A percentile compares a stretch with the other conserved stretches of the same genome.
phyloP scores from a whole-genome alignment of 805 yeast genomes.

The Spathaspora sp. region DNA sequence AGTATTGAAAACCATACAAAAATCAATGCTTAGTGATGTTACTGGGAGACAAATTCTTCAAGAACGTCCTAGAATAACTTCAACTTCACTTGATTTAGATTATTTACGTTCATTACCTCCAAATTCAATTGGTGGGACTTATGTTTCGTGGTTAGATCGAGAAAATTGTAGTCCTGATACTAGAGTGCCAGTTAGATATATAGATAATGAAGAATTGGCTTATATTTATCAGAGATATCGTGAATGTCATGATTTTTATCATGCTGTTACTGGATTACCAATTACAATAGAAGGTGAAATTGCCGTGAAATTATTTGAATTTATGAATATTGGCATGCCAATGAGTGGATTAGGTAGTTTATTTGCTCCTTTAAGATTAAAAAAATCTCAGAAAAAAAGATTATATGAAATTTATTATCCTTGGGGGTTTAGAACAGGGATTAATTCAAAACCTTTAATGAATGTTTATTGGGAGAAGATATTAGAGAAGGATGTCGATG shows the following conservation, averaged over 20 bases:
- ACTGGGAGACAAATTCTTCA: constrained; percentile 74
- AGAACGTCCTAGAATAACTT: constrained; percentile 81
- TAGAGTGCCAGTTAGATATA: constrained; percentile 79
- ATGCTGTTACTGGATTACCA: constrained; percentile 86
- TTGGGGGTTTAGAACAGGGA: constrained; percentile 79
- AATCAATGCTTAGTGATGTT: constrained; percentile 70
- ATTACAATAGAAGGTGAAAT: constrained; percentile 95
- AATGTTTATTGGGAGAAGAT: constrained; percentile 91
- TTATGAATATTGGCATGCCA: constrained; percentile 86
- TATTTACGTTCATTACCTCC: constrained; percentile 56
- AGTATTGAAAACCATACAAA: constrained; percentile 59
- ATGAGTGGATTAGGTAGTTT: constrained; percentile 92
- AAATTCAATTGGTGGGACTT: constrained; percentile 75
- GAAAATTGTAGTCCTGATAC: constrained; percentile 96
- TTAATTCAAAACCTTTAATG: constrained; percentile 69
- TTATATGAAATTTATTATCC: constrained; percentile 73
- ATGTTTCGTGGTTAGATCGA: constrained; percentile 72
- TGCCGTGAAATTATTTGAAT: constrained; percentile 88
- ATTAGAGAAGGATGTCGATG: constrained; percentile 67
- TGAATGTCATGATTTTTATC: constrained; percentile 96
- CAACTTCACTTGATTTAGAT: constrained; percentile 62
- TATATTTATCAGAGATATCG: constrained; percentile 91
- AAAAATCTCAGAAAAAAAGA: constrained; percentile 56
- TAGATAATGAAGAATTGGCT: constrained; percentile 87
- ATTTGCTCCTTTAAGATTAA: constrained; percentile 81